These are phyloP conservation scores for Chlamydomonas applanata DNA, from an alignment of 139 green algal genomes.

Conservation along the genomic window DNA sequence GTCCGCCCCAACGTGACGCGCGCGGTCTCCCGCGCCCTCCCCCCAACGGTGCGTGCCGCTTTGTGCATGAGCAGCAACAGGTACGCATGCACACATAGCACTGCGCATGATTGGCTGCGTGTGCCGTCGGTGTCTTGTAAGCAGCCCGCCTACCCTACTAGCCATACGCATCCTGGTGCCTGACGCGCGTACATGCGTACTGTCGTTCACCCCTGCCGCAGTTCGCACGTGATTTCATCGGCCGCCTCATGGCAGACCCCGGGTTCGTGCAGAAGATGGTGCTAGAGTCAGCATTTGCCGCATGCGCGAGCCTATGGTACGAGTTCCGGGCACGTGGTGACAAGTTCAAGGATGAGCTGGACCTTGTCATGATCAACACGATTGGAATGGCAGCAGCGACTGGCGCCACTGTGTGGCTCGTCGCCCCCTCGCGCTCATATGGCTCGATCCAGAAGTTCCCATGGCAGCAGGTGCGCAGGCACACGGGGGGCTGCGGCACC, in stretches of 20 bases:
- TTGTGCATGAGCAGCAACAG: background rate
- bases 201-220: constrained; percentile 20
- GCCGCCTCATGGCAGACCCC: constrained; percentile 94
- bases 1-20: constrained; percentile 84
- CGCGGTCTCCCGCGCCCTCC: constrained; percentile 75
- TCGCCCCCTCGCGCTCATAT: constrained; percentile 81
- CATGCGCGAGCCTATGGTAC: constrained; percentile 65
- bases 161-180: background rate
- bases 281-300: constrained; percentile 84
- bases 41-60: constrained; percentile 52
- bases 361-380: constrained; percentile 87
- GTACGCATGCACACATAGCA: background rate
- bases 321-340: constrained; percentile 65
- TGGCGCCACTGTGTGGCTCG: constrained; percentile 81
- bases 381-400: constrained; percentile 78
- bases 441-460: constrained; percentile 67
- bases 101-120: background rate
- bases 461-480: constrained; percentile 74
- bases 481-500: background rate
- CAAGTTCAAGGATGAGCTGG: constrained; percentile 75
- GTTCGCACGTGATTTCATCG: constrained; percentile 85
- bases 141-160: too few species aligned
- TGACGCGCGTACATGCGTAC: background rate
- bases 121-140: background rate
- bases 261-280: constrained; percentile 93